These are phyloP conservation scores for Saprolegnia parasitica DNA, from an alignment of 352 stramenopile genomes.

Conservation along the genomic window DNA sequence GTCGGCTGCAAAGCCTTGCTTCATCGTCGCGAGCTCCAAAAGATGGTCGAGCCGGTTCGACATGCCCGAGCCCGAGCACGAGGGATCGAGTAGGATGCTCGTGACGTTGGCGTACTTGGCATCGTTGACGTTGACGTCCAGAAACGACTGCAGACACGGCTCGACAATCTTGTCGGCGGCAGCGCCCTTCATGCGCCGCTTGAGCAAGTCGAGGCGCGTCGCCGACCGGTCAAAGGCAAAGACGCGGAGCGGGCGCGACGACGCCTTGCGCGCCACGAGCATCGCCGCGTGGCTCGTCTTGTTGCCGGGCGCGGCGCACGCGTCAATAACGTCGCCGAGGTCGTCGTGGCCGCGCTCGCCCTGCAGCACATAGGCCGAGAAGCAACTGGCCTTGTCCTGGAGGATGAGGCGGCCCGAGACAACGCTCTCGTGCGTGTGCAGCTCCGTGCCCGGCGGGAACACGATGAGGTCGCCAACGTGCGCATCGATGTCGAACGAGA, in stretches of 20 bases:
- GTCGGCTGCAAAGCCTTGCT: constrained; percentile 33
- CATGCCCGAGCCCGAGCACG: constrained; percentile 95
- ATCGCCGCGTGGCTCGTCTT: constrained; percentile 97
- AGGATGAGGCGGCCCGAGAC: constrained; percentile 86
- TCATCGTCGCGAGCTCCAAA: constrained; percentile 70
- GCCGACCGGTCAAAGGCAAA: constrained; percentile 92
- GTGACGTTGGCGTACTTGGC: constrained; percentile 84
- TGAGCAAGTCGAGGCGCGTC: constrained; percentile 86
- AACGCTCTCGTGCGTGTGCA: constrained; percentile 79
- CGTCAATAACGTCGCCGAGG: constrained; percentile 91
- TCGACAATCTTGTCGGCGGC: constrained; percentile 77
- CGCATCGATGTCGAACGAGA: constrained; percentile 58
- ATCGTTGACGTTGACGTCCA: constrained; percentile 80
- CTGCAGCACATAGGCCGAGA: constrained; percentile 93
- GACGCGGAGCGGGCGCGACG: constrained; percentile 62
- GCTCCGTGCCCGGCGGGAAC: constrained; percentile 77
- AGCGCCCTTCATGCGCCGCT: constrained; percentile 80
- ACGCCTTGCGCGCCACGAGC: constrained; percentile 60
- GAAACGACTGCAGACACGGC: constrained; percentile 88
- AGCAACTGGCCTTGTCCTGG: constrained; percentile 98
- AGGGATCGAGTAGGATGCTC: constrained; percentile 94
- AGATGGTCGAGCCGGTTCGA: constrained; percentile 89
- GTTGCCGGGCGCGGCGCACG: constrained; percentile 96
- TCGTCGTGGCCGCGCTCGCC: constrained; percentile 47
- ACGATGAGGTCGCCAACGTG: constrained; percentile 90